A percentile compares a stretch with the other conserved stretches of the same genome.
Conservation (phyloP, 352 stramenopile species). For the Globisporangium acanthophoron region DNA sequence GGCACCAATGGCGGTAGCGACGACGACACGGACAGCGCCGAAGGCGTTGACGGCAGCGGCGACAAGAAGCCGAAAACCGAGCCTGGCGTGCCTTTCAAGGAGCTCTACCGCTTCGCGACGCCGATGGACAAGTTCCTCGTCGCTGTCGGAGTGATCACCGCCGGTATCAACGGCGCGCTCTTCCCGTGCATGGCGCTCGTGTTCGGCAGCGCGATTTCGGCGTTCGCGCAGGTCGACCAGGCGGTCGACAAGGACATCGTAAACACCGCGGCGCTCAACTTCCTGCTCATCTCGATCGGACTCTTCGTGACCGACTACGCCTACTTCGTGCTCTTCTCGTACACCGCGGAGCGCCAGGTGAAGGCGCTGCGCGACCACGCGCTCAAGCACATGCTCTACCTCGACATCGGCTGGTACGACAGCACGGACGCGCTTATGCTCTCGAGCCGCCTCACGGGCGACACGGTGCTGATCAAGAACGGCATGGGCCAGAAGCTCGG, state of each 20-base stretch:
- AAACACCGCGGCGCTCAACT: constrained; percentile 14
- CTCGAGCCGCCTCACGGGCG: constrained; percentile 18
- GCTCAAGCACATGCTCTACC: constrained; percentile 23
- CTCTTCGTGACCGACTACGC: constrained; percentile 18
- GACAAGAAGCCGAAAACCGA: not conserved
- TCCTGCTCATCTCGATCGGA: constrained; percentile 14
- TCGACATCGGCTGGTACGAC: constrained; percentile 27
- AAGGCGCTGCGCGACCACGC: constrained; percentile 13
- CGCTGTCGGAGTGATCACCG: not conserved
- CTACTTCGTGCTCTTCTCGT: constrained; percentile 14
- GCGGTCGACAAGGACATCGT: constrained; percentile 12
- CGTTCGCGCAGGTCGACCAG: constrained; percentile 5
- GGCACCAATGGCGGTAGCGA: not conserved
- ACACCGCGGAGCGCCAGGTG: constrained; percentile 20
- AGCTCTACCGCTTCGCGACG: constrained; percentile 1
- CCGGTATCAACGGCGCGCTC: not conserved
- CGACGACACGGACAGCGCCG: not conserved
- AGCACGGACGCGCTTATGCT: constrained; percentile 12
- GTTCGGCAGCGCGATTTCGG: constrained; percentile 17
- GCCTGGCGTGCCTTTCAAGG: constrained; percentile 6
- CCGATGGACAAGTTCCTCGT: not conserved
- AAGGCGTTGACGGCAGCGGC: not conserved
- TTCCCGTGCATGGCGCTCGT: constrained; percentile 10
- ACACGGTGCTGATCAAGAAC: constrained; percentile 26
- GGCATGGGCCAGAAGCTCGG: constrained; percentile 25